Conservation (phyloP, 1,284 basidiomycete species). For the Pseudomicrostroma phylloplanum region DNA sequence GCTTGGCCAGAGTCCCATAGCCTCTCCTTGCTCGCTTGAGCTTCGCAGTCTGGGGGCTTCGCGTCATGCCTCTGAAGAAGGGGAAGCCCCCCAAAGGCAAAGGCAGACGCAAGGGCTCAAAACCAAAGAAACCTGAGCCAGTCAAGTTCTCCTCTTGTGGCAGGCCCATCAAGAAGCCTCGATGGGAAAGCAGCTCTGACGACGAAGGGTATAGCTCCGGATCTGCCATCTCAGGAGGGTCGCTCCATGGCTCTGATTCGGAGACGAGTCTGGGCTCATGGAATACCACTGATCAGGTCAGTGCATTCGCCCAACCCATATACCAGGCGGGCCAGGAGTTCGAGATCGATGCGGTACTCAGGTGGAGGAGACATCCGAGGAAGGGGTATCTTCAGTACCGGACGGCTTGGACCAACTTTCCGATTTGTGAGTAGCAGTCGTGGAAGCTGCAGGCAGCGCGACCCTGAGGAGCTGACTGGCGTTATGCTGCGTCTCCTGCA, state of each 20-base stretch:
- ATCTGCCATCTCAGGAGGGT: not conserved
- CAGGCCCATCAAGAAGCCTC: not conserved
- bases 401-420: not conserved
- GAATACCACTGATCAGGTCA: not conserved
- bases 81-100: no score
- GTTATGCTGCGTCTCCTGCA: not conserved
- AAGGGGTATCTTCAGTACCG: not conserved
- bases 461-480: no score
- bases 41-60: no score
- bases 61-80: no score
- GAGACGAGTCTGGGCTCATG: not conserved
- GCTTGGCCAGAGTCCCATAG: no score
- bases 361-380: slow-evolving; percentile 1
- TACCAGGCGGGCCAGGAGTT: not conserved
- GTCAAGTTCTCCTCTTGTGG: not conserved
- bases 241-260: no score
- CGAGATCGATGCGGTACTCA: not conserved
- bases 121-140: no score
- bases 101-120: no score
- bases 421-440: no score
- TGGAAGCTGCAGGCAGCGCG: no score
- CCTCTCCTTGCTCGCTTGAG: no score
- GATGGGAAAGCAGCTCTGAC: not conserved
- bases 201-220: not conserved
- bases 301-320: not conserved